Evolutionary conservation across 2,329 filamentous ascomycete genomes (phyloP).

Genomic region (Aspergillus neotritici): DNA sequence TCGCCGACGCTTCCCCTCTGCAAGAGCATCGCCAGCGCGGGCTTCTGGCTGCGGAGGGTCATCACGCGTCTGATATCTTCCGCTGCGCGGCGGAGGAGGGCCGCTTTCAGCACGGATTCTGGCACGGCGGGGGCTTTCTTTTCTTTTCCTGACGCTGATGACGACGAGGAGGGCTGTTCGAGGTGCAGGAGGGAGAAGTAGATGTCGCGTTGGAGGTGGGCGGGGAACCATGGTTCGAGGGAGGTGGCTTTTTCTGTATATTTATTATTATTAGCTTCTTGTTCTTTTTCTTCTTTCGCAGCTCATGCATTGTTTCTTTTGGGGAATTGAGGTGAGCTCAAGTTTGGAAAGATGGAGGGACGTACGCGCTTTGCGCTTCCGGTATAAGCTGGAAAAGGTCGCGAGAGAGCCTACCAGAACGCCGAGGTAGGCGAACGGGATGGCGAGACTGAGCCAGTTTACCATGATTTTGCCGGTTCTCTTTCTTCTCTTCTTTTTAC

Average conservation of each 20-base stretch:
- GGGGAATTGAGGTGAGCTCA: slow-evolving; percentile 1
- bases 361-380: slow-evolving; percentile 80
- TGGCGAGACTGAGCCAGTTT: slow-evolving; percentile 77
- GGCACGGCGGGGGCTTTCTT: slow-evolving; percentile 68
- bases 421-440: slow-evolving; percentile 83
- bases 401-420: slow-evolving; percentile 83
- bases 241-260: slow-evolving; percentile 68
- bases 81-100: slow-evolving; percentile 78
- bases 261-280: slow-evolving; percentile 16
- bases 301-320: no score
- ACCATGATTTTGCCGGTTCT: slow-evolving; percentile 40
- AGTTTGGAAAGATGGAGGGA: slow-evolving; percentile 16
- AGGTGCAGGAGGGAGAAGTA: slow-evolving; percentile 90
- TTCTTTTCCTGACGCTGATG: slow-evolving; percentile 48
- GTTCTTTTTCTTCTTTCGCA: no score
- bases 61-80: slow-evolving; percentile 93
- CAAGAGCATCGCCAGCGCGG: slow-evolving; percentile 73
- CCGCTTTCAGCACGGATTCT: slow-evolving; percentile 79
- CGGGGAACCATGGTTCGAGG: slow-evolving; percentile 89
- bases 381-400: slow-evolving; percentile 88
- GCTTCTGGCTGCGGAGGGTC: slow-evolving; percentile 80
- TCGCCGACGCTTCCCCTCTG: slow-evolving; percentile 92
- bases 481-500: no score
- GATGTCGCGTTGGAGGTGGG: slow-evolving; percentile 86
- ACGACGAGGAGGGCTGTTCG: slow-evolving; percentile 46